Evolutionary conservation across 2,329 filamentous ascomycete species (phyloP).

Genomic region (Fusarium keratoplasticum): DNA sequence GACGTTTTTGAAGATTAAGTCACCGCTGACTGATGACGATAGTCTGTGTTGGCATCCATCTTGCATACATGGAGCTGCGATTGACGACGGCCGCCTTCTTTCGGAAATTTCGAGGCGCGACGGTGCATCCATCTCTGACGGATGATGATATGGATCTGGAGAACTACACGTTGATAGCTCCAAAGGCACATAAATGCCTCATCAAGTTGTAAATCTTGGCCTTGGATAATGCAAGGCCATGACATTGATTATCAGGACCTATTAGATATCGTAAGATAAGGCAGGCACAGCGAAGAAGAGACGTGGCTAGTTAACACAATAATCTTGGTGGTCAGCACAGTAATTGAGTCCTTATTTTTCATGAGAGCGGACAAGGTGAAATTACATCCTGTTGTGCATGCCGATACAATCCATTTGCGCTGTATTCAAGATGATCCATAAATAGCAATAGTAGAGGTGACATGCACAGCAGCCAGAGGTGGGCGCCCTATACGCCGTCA

Average conservation of each 20-base stretch:
- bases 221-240: not conserved
- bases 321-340: not conserved
- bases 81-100: not conserved
- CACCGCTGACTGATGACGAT: not conserved
- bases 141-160: not conserved
- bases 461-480: not conserved
- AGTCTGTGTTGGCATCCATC: conserved; percentile 1
- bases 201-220: not conserved
- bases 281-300: not conserved
- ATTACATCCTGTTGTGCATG: no score
- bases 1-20: not conserved
- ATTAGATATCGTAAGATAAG: not conserved
- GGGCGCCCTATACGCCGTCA: not conserved
- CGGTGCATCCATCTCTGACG: not conserved
- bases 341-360: not conserved
- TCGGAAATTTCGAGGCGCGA: not conserved
- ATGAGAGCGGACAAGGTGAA: not conserved
- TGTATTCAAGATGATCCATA: not conserved
- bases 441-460: not conserved
- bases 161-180: conserved; percentile 1
- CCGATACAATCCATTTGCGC: no score
- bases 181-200: conserved; percentile 1
- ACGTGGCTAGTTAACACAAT: no score
- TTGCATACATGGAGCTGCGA: conserved; percentile 8
- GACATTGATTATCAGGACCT: not conserved